Percentiles rank a stretch among this genome's conserved stretches.
Evolutionary conservation across 2,329 filamentous ascomycete species (phyloP).

Genomic region (Aspergillus hiratsukae): DNA sequence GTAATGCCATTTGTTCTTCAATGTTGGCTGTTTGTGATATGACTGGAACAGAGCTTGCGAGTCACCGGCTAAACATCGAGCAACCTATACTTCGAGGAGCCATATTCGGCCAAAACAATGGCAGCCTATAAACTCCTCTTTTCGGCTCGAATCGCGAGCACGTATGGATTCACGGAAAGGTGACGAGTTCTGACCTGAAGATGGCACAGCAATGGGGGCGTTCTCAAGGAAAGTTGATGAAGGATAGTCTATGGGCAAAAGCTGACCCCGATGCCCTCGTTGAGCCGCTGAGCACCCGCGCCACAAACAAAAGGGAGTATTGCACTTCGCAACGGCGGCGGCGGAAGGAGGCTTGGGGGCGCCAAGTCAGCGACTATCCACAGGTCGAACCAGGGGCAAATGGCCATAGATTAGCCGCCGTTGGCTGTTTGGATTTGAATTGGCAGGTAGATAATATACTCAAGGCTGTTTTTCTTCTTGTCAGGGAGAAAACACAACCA

Average conservation of each 20-base stretch:
- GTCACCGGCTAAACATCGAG: background rate
- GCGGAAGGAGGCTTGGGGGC: slow-evolving; percentile 16
- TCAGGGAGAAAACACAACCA: background rate
- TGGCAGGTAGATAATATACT: background rate
- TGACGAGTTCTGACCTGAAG: slow-evolving; percentile 3
- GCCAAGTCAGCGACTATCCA: slow-evolving; percentile 23
- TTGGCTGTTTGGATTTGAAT: slow-evolving; percentile 14
- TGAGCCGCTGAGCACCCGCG: slow-evolving; percentile 14
- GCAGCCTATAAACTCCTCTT: slow-evolving; percentile 18
- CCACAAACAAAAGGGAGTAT: slow-evolving; percentile 6
- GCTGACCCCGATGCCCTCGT: background rate
- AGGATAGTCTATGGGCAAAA: slow-evolving; percentile 1
- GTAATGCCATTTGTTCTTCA: background rate
- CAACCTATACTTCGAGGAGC: background rate
- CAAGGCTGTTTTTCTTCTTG: background rate
- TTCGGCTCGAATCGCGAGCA: background rate
- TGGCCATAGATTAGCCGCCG: slow-evolving; percentile 22
- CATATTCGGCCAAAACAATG: slow-evolving; percentile 7
- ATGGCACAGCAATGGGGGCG: slow-evolving; percentile 12
- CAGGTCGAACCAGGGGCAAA: slow-evolving; percentile 10
- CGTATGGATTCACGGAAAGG: slow-evolving; percentile 1
- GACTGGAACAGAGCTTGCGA: slow-evolving; percentile 3
- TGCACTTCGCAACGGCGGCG: slow-evolving; percentile 10
- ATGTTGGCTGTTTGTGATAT: slow-evolving; percentile 2
- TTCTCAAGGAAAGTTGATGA: slow-evolving; percentile 1